Base-by-base conservation (phyloP, 23 red algal species). In the Agarophyton chilense region DNA sequence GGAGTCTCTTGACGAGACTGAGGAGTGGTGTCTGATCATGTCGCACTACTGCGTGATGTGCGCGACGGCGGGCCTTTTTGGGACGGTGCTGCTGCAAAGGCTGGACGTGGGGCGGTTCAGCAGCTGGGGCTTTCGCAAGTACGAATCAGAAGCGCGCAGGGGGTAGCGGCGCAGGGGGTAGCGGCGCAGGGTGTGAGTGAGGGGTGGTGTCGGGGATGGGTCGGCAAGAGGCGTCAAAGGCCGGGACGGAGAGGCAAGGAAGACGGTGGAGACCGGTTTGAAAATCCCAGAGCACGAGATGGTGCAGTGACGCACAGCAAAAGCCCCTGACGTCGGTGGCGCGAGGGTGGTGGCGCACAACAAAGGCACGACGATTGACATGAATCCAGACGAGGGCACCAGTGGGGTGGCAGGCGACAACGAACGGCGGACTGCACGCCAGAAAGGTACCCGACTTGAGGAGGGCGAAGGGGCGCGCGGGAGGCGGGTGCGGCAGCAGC, bases 11-110 rank as follows among this genome's bases (percentile, higher is more conserved):
- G 93, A 95, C 55, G 93, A 95, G 62, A 32, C 90, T 28, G 93
- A 95, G 72, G 93, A 95, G 58, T 90, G 84, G 84, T 6, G 68
- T 11, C 33, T 95, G 57, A 46, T 95, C 36, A 71, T 95, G 76
- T 52, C 72, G 33, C 93, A 95, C 75, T 95, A 95, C 68, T 77
- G 85, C 49, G 26, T 89, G 28, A 24, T 74, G 19, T 74, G 68
- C 19, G 68, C 68, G 1, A 74, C 40, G 0, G 43, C 6, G 2
- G 68, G 68, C 4, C 5, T 3, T 18, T 5, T 29, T 5, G 68
- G 21, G 41, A 18, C 24, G 21, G 19, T 29, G 41, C 24, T 74
- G 68, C 13, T 74, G 32, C 22, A 74, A 2, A 1, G 40, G 4
- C 21, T 74, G 40, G 68, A 74, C 25, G 40, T 74, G 18, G 43